Evolutionary conservation across 768 basidiomycete species (phyloP).

Genomic region (Pisolithus microcarpus): DNA sequence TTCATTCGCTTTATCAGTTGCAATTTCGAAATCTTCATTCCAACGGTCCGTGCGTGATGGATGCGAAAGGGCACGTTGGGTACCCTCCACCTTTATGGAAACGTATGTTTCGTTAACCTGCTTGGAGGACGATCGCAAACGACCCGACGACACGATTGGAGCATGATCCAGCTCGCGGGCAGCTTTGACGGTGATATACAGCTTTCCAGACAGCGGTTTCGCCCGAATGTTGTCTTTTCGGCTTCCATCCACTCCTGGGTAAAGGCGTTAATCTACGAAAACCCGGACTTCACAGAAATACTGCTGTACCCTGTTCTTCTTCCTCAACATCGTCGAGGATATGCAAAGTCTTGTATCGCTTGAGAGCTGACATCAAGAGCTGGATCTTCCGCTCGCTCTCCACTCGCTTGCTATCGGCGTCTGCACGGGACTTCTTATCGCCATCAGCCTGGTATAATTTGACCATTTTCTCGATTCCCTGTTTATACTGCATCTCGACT

Average conservation of each 20-base stretch:
- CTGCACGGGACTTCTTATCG: slow-evolving; percentile 90
- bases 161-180: slow-evolving; percentile 96
- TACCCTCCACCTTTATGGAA: slow-evolving; percentile 94
- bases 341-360: slow-evolving; percentile 93
- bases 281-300: neutral
- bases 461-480: slow-evolving; percentile 98
- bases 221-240: slow-evolving; percentile 87
- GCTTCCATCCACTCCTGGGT: slow-evolving; percentile 64
- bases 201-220: slow-evolving; percentile 91
- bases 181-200: slow-evolving; percentile 80
- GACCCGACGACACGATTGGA: slow-evolving; percentile 54
- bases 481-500: slow-evolving; percentile 96
- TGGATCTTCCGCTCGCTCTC: slow-evolving; percentile 98
- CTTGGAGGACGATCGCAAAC: slow-evolving; percentile 73
- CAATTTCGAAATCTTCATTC: slow-evolving; percentile 96
- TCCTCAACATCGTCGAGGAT: slow-evolving; percentile 86
- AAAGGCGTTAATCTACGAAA: neutral
- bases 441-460: slow-evolving; percentile 94
- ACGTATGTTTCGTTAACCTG: slow-evolving; percentile 77
- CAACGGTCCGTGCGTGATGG: slow-evolving; percentile 92
- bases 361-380: slow-evolving; percentile 83
- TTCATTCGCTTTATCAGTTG: slow-evolving; percentile 97
- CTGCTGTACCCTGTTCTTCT: slow-evolving; percentile 56
- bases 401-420: slow-evolving; percentile 88
- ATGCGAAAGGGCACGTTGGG: slow-evolving; percentile 85